Evolutionary conservation across 257 asterid genomes (phyloP), one percentile per base, ranked within the genome.

Genomic region (Solanum raphanifolium): DNA sequence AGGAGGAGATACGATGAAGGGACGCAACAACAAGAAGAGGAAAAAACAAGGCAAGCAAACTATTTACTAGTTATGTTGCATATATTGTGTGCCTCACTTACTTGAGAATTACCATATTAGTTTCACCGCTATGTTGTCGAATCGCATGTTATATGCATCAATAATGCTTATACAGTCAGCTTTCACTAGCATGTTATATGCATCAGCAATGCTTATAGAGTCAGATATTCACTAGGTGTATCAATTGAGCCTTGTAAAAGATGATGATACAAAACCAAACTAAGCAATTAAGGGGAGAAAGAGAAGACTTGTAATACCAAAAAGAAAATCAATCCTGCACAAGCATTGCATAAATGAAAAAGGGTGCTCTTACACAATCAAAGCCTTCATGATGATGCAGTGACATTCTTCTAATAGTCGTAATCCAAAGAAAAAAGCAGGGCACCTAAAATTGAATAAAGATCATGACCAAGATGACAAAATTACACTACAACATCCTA

Each of bases 331-430:
- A 35, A 83, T 43, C 89, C 82, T 87, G 86, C 36, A 43, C 36
- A 32, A 25, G 88, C 41, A 72, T 71, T 72, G 72, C 46, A 83
- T 55, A 79, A 72, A 39, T 72, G 74, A 73, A 76, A 34, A 55
- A 31, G 83, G 58, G 72, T 84, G 79, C 35, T 58, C 99, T 94
- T 94, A 97, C 99, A 92, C 91, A 90, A 91, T 97, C 98, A 95
- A 97, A 97, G 88, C 98, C 99, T 89, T 97, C 93, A 92, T 97
- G 98, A 90, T 94, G 95, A 88, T 93, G 90, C 91, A 94, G 87
- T 83, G 99, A 95, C 99, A 96, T 97, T 86, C 94, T 93, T n/a
- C 98, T 95, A 82, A 95, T 73, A 90, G 95, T 94, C 82, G 93
- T 85, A 86, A 97, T 83, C 94, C 96, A 91, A 91, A 93, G 89